Evolutionary conservation across 441 rosid genomes (phyloP), one percentile per base, ranked within the genome.

Genomic region (Theobroma grandiflorum): DNA sequence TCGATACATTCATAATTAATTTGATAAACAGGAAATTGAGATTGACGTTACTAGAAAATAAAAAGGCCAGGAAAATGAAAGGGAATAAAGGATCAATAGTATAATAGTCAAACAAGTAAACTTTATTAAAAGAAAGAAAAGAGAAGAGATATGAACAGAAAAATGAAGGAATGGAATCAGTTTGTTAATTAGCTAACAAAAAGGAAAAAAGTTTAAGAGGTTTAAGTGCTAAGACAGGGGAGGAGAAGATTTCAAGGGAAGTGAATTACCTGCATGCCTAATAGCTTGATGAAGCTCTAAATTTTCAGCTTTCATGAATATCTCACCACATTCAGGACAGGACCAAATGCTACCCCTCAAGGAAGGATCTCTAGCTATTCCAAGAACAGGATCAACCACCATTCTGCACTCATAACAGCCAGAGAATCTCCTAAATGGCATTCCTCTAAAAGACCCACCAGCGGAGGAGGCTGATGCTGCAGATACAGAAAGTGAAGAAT

Each of bases 371-470:
- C 90, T 87, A 52, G 90, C 70, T 67, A 85, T 66, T 31, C 91
- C 97, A 79, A 93, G 89, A 84, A 91, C 85, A 71, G 97, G 97
- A 78, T 93, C 93, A 38, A 91, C 90, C 76, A 90, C 94, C 95
- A 90, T 86, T 74, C 90, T 82, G 78, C 94, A 93, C 82, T 93
- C 97, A 66, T 91, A 91, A 78, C 97, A 93, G 14, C 97, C 92
- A 1, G 94, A 87, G 69, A 93, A 88, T 83, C 93, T 88, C 80
- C 97, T 84, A 63, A 93, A 88, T 4, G 91, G 89, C 90, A 89
- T 89, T 81, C 91, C 92, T 75, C 86, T 88, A 18, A 87, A 85
- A 20, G 92, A 87, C 33, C 82, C 80, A 26, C 38, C 82, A 18
- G 67, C 82, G 31, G 53, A 72, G 64, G 79, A 55, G 52, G 85